These are phyloP conservation scores for Candida golubevii DNA, from an alignment of 805 yeast species.

Conservation along the genomic window DNA sequence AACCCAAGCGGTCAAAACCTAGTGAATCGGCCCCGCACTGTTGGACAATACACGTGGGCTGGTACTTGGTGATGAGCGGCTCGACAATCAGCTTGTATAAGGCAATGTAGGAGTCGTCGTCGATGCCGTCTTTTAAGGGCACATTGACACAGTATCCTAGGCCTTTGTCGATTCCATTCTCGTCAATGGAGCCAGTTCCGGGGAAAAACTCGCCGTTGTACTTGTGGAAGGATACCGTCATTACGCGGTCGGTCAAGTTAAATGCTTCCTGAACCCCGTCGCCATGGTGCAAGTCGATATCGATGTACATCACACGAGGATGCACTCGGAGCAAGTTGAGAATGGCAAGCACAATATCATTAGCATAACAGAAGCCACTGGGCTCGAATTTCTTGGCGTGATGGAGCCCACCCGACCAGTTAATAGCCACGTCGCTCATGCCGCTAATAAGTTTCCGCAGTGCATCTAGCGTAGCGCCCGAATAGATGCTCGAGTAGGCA, in stretches of 20 bases:
- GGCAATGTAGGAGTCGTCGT: slow-evolving; percentile 77
- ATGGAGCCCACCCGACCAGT: slow-evolving; percentile 95
- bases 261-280: slow-evolving; percentile 98
- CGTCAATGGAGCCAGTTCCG: slow-evolving; percentile 92
- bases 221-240: slow-evolving; percentile 95
- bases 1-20: slow-evolving; percentile 89
- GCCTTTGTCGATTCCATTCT: slow-evolving; percentile 84
- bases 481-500: slow-evolving; percentile 81
- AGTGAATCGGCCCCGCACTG: slow-evolving; percentile 98
- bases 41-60: slow-evolving; percentile 89
- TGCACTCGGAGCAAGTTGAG: slow-evolving; percentile 81
- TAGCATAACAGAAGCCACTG: slow-evolving; percentile 90
- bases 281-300: slow-evolving; percentile 94
- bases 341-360: slow-evolving; percentile 89
- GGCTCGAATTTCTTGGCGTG: slow-evolving; percentile 96
- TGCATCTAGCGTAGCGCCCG: slow-evolving; percentile 94
- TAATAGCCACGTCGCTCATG: slow-evolving; percentile 89
- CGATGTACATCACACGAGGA: slow-evolving; percentile 89
- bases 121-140: slow-evolving; percentile 92
- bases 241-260: slow-evolving; percentile 89
- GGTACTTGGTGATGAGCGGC: slow-evolving; percentile 86
- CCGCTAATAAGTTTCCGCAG: slow-evolving; percentile 81
- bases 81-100: slow-evolving; percentile 81
- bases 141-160: slow-evolving; percentile 85
- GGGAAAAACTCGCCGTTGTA: slow-evolving; percentile 94